phyloP scores from a whole-genome alignment of 192 early-diverging fungal species.

The Backusella luteola region DNA sequence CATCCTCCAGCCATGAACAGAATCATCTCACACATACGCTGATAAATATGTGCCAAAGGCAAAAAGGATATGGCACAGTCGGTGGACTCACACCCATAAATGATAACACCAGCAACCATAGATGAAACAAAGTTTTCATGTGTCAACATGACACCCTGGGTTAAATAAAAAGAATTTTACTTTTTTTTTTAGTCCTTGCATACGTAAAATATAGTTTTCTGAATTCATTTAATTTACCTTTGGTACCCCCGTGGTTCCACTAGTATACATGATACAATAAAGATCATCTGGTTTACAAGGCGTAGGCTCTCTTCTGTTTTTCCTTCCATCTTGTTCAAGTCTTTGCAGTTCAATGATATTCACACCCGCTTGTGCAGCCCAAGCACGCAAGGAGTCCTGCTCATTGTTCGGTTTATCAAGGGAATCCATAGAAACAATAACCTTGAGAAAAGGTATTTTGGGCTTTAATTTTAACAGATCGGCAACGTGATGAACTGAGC shows the following conservation, averaged over 20 bases:
- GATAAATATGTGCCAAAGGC: conserved; percentile 89
- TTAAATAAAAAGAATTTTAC: neutral
- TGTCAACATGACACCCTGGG: conserved; percentile 59
- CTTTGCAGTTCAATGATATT: conserved; percentile 39
- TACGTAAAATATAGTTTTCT: neutral
- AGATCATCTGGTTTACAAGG: conserved; percentile 61
- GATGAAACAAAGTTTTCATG: conserved; percentile 64
- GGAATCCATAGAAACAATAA: conserved; percentile 65
- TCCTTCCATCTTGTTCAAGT: conserved; percentile 55
- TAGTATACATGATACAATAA: conserved; percentile 73
- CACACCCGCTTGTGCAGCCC: conserved; percentile 42
- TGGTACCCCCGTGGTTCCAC: conserved; percentile 79
- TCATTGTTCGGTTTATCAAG: neutral
- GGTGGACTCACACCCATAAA: neutral
- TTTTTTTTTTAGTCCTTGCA: too few relatives aligned
- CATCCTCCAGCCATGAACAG: conserved; percentile 52
- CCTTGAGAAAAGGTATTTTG: conserved; percentile 63
- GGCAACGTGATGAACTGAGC: conserved; percentile 38
- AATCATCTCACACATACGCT: conserved; percentile 59
- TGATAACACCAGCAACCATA: neutral
- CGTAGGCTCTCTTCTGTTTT: conserved; percentile 45
- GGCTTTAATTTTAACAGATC: conserved; percentile 50
- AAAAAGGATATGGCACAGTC: conserved; percentile 58
- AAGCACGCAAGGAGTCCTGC: conserved; percentile 20
- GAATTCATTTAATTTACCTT: conserved; percentile 39